Base-by-base conservation (phyloP, 2,329 filamentous ascomycete species). In the Aspergillus sp. region DNA sequence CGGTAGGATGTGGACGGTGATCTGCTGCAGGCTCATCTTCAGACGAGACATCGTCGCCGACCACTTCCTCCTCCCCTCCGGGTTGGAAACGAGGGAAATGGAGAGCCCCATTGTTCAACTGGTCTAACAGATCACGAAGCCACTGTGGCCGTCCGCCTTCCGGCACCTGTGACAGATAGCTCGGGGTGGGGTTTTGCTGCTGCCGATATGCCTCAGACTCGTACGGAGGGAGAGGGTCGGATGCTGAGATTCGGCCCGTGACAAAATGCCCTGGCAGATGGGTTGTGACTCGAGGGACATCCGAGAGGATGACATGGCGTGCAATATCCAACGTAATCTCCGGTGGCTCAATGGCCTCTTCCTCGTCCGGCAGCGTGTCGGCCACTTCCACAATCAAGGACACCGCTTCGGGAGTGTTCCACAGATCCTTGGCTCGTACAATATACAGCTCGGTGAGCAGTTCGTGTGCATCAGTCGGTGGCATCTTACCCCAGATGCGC, bases 391-490 rank as follows among this genome's bases (percentile, higher is more conserved):
- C 79, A 1, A 96, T 80, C 7, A 96, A 73, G 4, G 78, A 74
- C 3, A 81, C 85, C 13, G 83, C 84, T 62, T 90, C 86, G 0
- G 88, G 80, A 3, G 86, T 90, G 66, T 91, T 91, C 92, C 92
- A 96, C 3, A 95, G 75, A 60, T 93, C 88, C 65, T 91, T 93
- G 4, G 88, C 81, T 42, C 88, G 83, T 51, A 83, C 79, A 24
- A 90, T 79, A 65, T 96, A 96, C 2, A 95, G 79, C 63, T 88
- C 84, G 4, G 85, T 84, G 63, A 90, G 82, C 35, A 96, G 81
- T 50, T 82, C 79, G 59, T 90, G 82, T 43, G 84, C 79, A 11
- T 81, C 77, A 26, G 84, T 81, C 1, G 85, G 80, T 4, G 89
- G 83, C 62, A 84, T 80, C 55, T 86, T 81, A 47, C 89, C 92